Evolutionary conservation across 441 rosid species (phyloP).

Genomic region (Viola pubescens): DNA sequence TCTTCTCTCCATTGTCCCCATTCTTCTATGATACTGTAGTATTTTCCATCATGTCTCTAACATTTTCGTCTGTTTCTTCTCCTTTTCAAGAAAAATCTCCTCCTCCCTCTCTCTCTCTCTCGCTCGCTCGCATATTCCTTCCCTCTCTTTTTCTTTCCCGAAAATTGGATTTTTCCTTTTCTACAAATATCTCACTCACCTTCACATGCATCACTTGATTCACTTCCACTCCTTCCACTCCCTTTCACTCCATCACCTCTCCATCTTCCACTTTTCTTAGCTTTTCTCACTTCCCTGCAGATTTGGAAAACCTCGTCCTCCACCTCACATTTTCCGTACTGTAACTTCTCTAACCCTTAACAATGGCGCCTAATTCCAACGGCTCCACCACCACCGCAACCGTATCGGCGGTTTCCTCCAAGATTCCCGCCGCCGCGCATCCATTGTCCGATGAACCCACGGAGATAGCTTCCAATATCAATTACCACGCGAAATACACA

Average conservation of each 20-base stretch:
- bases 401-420: slow-evolving; percentile 23
- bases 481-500: slow-evolving; percentile 65
- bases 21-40: too few relatives aligned
- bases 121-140: slow-evolving; percentile 3
- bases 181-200: slow-evolving; percentile 16
- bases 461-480: slow-evolving; percentile 72
- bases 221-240: background rate
- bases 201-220: background rate
- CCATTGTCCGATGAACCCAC: slow-evolving; percentile 54
- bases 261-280: too few relatives aligned
- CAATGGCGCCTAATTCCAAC: slow-evolving; percentile 42
- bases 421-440: slow-evolving; percentile 45
- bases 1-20: too few relatives aligned
- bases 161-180: slow-evolving; percentile 13
- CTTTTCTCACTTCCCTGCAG: too few relatives aligned
- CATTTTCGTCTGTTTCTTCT: background rate
- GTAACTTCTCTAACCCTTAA: background rate
- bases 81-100: too few relatives aligned
- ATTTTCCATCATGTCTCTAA: background rate
- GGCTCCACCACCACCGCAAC: slow-evolving; percentile 18
- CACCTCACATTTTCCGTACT: too few relatives aligned
- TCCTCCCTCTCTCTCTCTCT: background rate
- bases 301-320: too few relatives aligned
- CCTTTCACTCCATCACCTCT: background rate
- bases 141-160: background rate